These are phyloP conservation scores for Fusarium siculi DNA, from an alignment of 2,329 filamentous ascomycete genomes.

Conservation along the genomic window DNA sequence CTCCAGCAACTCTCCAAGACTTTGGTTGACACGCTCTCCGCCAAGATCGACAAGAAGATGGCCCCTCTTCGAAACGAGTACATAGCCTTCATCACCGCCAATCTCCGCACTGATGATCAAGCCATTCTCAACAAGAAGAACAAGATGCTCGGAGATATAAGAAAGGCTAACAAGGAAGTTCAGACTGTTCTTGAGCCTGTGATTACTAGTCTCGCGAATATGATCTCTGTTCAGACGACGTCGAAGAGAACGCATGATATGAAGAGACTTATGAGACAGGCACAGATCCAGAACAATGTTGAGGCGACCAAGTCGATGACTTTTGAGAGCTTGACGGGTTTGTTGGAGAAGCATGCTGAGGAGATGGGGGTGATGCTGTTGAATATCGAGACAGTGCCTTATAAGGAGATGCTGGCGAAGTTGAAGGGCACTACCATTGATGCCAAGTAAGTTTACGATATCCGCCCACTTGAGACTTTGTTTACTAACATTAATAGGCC, in stretches of 20 bases:
- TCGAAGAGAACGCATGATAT: slow-evolving; percentile 21
- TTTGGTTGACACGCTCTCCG: not conserved
- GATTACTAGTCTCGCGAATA: slow-evolving; percentile 1
- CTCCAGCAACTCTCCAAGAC: slow-evolving; percentile 5
- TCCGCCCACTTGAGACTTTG: rapidly evolving
- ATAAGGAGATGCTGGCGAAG: not conserved
- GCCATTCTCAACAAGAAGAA: not conserved
- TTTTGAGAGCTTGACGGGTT: not conserved
- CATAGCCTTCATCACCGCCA: not conserved
- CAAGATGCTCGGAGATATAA: not conserved
- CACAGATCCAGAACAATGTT: slow-evolving; percentile 14
- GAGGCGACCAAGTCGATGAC: slow-evolving; percentile 19
- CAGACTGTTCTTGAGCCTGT: not conserved
- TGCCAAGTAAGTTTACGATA: not conserved
- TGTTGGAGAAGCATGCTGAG: slow-evolving; percentile 6
- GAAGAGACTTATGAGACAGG: slow-evolving; percentile 12
- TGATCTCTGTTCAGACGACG: slow-evolving; percentile 23
- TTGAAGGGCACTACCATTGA: not conserved
- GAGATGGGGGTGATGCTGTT: slow-evolving; percentile 21
- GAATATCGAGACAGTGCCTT: slow-evolving; percentile 13
- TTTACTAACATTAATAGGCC: not conserved
- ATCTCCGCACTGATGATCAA: not conserved
- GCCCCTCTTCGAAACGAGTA: not conserved
- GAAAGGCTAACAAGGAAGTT: not conserved
- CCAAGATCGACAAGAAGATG: not conserved